Conservation (phyloP, 2,329 filamentous ascomycete genomes). For the Daldinia sp. region DNA sequence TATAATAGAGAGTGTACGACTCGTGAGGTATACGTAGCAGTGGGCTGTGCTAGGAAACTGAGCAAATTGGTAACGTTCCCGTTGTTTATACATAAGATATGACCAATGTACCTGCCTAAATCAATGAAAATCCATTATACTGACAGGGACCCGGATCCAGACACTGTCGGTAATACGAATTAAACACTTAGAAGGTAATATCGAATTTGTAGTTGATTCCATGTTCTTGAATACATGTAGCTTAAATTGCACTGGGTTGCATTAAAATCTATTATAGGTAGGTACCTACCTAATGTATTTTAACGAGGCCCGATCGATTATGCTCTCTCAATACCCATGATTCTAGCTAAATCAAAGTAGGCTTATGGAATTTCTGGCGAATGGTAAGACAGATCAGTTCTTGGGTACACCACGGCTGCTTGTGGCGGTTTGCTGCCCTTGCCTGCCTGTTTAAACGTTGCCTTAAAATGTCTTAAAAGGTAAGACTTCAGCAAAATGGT, state of each 20-base stretch:
- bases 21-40: neutral
- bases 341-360: slow-evolving; percentile 1
- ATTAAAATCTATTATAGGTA: neutral
- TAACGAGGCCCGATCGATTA: neutral
- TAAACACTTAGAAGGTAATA: neutral
- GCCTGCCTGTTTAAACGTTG: slow-evolving; percentile 10
- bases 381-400: slow-evolving; percentile 26
- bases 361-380: slow-evolving; percentile 17
- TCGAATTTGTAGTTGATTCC: neutral
- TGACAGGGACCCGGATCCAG: no score
- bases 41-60: neutral
- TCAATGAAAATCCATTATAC: neutral
- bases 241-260: neutral
- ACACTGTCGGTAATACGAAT: neutral
- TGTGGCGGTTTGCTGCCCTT: slow-evolving; percentile 23
- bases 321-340: neutral
- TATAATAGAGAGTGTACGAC: neutral
- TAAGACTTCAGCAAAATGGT: slow-evolving; percentile 13
- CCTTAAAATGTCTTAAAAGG: slow-evolving; percentile 13
- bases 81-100: neutral
- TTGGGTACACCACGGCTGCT: slow-evolving; percentile 25
- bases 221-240: neutral
- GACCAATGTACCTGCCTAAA: neutral
- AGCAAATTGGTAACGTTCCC: neutral
- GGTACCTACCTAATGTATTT: neutral